A percentile compares a stretch with the other conserved stretches of the same genome.
Conservation (phyloP, 306 rosid genomes). For the Pyrus pyrifolia region DNA sequence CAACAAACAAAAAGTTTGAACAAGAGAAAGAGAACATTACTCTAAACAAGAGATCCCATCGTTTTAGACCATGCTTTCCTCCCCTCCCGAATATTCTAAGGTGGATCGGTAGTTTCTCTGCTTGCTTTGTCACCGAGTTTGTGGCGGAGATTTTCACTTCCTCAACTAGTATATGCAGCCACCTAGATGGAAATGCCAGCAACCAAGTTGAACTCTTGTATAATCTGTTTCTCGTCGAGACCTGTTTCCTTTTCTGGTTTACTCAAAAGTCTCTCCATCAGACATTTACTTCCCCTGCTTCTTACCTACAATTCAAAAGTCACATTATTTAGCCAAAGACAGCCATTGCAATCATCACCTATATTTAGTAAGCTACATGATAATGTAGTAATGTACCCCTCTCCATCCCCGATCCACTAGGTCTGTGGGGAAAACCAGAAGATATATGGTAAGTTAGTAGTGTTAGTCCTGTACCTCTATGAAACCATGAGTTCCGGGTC, state of each 20-base stretch:
- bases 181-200: conserved; percentile 15
- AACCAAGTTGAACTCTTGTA: conserved; percentile 1
- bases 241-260: conserved; percentile 6
- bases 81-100: not conserved
- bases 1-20: not conserved
- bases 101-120: conserved; percentile 11
- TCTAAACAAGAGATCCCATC: not conserved
- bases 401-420: not conserved
- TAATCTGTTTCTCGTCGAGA: conserved; percentile 9
- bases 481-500: conserved; percentile 81
- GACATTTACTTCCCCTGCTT: conserved; percentile 38
- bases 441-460: not conserved
- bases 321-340: conserved; percentile 7
- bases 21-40: not conserved
- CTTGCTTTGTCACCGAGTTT: conserved; percentile 9
- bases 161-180: conserved; percentile 12
- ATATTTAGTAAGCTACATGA: not conserved
- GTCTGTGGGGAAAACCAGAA: not conserved
- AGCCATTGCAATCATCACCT: not conserved
- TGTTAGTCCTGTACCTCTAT: conserved; percentile 49
- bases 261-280: conserved; percentile 8
- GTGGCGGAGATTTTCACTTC: not conserved
- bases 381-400: not conserved
- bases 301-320: conserved; percentile 44
- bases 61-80: not conserved